Percentiles rank a stretch among this genome's conserved stretches.
These are phyloP conservation scores for Fusarium oxysporum DNA, from an alignment of 2,329 filamentous ascomycete species.

Conservation along the genomic window DNA sequence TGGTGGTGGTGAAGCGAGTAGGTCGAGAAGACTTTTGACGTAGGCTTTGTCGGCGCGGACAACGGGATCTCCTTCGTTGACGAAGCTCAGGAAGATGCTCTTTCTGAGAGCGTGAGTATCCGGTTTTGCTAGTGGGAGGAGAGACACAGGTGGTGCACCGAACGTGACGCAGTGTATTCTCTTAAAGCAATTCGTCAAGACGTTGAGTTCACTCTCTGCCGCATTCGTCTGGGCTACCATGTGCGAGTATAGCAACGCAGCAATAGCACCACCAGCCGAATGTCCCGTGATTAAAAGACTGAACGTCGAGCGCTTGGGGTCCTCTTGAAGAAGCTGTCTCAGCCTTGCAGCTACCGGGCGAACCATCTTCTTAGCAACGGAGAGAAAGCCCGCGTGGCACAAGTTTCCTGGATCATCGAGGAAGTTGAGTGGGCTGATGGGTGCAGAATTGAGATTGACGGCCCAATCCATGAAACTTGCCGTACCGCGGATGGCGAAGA, in stretches of 20 bases:
- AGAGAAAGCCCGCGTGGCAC: conserved; percentile 84
- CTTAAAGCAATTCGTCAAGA: conserved; percentile 77
- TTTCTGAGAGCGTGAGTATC: conserved; percentile 63
- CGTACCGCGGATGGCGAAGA: conserved; percentile 86
- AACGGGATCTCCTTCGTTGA: conserved; percentile 90
- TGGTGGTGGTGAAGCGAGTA: conserved; percentile 71
- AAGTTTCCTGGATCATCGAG: conserved; percentile 82
- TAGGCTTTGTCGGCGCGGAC: conserved; percentile 81
- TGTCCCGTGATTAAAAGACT: conserved; percentile 88
- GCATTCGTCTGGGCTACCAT: conserved; percentile 72
- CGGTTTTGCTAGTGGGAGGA: conserved; percentile 75
- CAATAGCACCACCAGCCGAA: conserved; percentile 86
- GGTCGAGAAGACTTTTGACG: conserved; percentile 75
- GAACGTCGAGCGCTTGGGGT: conserved; percentile 72
- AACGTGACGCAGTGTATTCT: conserved; percentile 88
- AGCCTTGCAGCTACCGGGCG: conserved; percentile 77
- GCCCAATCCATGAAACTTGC: conserved; percentile 88
- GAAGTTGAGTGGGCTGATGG: conserved; percentile 74
- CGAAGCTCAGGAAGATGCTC: conserved; percentile 80
- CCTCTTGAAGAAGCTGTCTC: conserved; percentile 75
- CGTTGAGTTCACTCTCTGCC: conserved; percentile 75
- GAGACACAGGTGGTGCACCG: conserved; percentile 81
- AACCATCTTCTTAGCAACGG: conserved; percentile 80
- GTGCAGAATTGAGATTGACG: conserved; percentile 80
- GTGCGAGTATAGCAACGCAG: conserved; percentile 82